Conservation (phyloP, 2,329 filamentous ascomycete species). For the Diaporthe citrichinensis region DNA sequence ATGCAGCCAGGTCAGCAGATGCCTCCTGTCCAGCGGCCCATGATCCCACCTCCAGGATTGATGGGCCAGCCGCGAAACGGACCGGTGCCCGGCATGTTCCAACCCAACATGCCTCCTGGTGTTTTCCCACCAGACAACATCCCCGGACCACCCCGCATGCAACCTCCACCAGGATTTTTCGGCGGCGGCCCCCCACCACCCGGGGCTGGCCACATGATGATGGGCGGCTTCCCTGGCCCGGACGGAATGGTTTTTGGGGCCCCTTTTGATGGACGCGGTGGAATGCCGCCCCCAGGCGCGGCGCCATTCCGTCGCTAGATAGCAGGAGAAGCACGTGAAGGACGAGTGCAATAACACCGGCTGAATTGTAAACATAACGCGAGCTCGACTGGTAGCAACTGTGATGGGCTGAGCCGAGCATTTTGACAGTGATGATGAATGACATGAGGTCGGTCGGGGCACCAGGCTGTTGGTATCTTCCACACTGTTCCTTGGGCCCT, state of each 20-base stretch:
- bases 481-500: neutral
- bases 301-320: conserved; percentile 40
- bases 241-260: conserved; percentile 63
- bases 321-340: conserved; percentile 3
- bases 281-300: conserved; percentile 58
- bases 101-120: conserved; percentile 69
- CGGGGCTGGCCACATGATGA: conserved; percentile 61
- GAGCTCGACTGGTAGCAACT: conserved; percentile 6
- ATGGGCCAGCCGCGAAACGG: conserved; percentile 60
- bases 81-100: conserved; percentile 70
- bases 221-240: conserved; percentile 70
- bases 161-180: conserved; percentile 72
- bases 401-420: neutral
- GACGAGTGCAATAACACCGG: neutral
- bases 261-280: conserved; percentile 63
- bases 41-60: conserved; percentile 71
- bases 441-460: neutral
- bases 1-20: conserved; percentile 63
- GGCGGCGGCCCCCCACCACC: conserved; percentile 60
- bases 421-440: conserved; percentile 19
- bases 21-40: conserved; percentile 58
- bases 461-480: neutral
- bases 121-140: conserved; percentile 66
- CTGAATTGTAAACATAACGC: conserved; percentile 21
- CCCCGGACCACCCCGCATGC: conserved; percentile 58